Conservation (phyloP, 140 eudicot genomes). For the Flaveria floridana region DNA sequence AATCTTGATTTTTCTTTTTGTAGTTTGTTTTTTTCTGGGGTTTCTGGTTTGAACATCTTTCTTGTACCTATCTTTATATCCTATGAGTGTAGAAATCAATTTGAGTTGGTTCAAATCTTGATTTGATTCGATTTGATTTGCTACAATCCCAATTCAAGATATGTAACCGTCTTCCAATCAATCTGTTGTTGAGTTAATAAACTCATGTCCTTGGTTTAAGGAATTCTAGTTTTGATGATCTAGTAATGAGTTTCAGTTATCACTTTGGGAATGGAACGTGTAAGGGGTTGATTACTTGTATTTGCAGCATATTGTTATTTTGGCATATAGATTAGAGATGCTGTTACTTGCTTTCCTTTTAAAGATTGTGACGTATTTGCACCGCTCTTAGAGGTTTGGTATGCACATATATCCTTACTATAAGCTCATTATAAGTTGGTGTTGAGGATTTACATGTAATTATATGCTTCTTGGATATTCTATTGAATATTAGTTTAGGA, state of each 20-base stretch:
- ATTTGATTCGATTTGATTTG: neutral
- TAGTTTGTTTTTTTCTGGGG: neutral
- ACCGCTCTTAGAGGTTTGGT: slow-evolving; percentile 7
- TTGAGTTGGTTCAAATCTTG: neutral
- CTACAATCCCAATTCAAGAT: slow-evolving; percentile 4
- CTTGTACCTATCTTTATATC: too few species aligned
- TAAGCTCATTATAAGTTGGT: neutral
- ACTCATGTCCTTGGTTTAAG: neutral
- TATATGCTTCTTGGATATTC: neutral
- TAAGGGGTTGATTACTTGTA: neutral
- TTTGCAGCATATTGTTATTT: slow-evolving; percentile 16
- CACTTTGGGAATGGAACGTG: slow-evolving; percentile 6
- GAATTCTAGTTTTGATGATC: slow-evolving; percentile 4
- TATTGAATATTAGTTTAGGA: neutral
- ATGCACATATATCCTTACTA: neutral
- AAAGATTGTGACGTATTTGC: slow-evolving; percentile 3
- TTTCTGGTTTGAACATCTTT: too few species aligned
- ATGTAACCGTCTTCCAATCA: neutral
- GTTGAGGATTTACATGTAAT: too few species aligned
- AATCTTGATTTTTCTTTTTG: neutral
- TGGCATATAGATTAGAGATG: slow-evolving; percentile 4
- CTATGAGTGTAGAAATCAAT: too few species aligned
- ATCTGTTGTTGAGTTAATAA: neutral
- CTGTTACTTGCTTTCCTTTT: slow-evolving; percentile 6
- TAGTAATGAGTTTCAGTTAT: neutral